Evolutionary conservation across 1,139 yeast species (phyloP).

Genomic region (Debaryomyces singareniensis): DNA sequence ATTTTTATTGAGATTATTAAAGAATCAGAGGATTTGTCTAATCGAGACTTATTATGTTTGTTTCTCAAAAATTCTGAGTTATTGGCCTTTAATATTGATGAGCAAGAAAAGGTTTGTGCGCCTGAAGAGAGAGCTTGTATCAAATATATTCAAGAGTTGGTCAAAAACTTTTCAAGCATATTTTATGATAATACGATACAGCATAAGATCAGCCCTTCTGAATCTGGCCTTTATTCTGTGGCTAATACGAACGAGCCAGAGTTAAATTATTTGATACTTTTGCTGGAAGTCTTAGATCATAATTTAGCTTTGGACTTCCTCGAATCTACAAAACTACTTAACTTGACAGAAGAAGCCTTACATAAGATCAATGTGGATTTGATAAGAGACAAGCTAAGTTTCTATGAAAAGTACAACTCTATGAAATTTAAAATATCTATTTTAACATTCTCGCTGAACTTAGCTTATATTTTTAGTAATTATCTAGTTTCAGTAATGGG

Average conservation of each 20-base stretch:
- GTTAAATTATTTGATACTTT: constrained; percentile 10
- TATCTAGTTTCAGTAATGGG: constrained; percentile 9
- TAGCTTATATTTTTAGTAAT: constrained; percentile 15
- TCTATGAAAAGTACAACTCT: constrained; percentile 16
- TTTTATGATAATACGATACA: too few species aligned
- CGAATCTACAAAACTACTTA: constrained; percentile 4
- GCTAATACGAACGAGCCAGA: too few species aligned
- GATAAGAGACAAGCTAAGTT: constrained; percentile 7
- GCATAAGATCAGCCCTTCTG: too few species aligned
- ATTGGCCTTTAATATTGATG: too few species aligned
- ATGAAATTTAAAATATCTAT: constrained; percentile 21
- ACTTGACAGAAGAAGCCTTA: constrained; percentile 5
- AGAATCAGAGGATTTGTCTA: background rate
- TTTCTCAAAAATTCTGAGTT: background rate
- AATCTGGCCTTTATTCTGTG: too few species aligned
- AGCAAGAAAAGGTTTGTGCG: too few species aligned
- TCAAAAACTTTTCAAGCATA: too few species aligned
- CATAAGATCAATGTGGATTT: constrained; percentile 3
- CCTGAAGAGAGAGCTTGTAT: too few species aligned
- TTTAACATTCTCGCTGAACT: constrained; percentile 9
- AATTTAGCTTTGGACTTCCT: constrained; percentile 10
- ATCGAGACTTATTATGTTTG: constrained; percentile 2
- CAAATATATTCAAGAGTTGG: too few species aligned
- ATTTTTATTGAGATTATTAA: constrained; percentile 1
- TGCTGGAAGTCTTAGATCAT: constrained; percentile 24